Evolutionary conservation across 2,329 filamentous ascomycete species (phyloP).

Genomic region (Scedosporium apiospermum): DNA sequence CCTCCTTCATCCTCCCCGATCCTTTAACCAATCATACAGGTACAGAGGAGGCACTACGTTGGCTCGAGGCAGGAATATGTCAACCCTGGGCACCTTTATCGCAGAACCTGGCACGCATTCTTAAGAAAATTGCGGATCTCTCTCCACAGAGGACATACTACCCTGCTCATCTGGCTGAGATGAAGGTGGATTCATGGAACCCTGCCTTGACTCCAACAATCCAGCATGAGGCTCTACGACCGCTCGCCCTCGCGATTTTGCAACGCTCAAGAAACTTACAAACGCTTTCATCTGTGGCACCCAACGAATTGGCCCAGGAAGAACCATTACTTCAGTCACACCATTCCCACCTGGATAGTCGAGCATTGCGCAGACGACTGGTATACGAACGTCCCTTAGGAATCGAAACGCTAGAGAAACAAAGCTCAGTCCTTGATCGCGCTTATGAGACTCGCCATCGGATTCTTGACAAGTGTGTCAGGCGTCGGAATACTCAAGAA

Average conservation of each 20-base stretch:
- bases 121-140: constrained; percentile 13
- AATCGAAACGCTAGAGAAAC: too few species aligned
- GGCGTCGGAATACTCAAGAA: background rate
- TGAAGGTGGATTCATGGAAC: constrained; percentile 28
- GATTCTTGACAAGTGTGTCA: background rate
- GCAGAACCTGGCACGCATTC: background rate
- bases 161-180: constrained; percentile 15
- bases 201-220: constrained; percentile 18
- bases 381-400: too few species aligned
- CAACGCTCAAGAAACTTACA: constrained; percentile 19
- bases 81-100: constrained; percentile 36
- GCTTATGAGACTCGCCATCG: constrained; percentile 6
- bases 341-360: too few species aligned
- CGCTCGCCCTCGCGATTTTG: constrained; percentile 18
- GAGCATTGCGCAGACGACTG: too few species aligned
- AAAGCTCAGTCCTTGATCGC: background rate
- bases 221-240: constrained; percentile 27
- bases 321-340: too few species aligned
- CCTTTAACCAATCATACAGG: constrained; percentile 49
- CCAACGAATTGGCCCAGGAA: background rate
- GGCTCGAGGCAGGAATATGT: constrained; percentile 37
- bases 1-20: constrained; percentile 49
- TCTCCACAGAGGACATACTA: constrained; percentile 24
- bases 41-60: constrained; percentile 46
- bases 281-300: constrained; percentile 9